phyloP scores from a whole-genome alignment of 176 grass and related monocot species.

The Oropetium thomaeum region DNA sequence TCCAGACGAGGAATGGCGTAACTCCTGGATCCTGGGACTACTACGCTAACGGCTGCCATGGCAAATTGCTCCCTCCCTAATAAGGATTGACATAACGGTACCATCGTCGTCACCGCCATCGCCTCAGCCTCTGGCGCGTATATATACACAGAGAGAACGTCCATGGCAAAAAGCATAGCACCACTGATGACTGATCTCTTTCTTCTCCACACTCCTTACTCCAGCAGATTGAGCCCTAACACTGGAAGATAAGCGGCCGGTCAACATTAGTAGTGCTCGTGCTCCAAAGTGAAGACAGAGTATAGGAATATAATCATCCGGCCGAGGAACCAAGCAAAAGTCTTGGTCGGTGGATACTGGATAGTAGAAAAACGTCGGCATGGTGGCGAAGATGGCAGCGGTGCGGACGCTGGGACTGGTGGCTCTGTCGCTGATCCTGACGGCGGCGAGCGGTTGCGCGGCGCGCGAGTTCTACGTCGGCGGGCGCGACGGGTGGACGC shows the following conservation, averaged over 20 bases:
- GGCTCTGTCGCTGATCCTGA: neutral
- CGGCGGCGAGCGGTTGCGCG: slow-evolving; percentile 13
- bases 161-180: no score
- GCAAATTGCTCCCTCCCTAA: slow-evolving; percentile 24
- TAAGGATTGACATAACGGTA: slow-evolving; percentile 27
- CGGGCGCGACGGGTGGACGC: slow-evolving; percentile 51
- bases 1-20: neutral
- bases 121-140: neutral
- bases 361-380: no score
- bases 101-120: no score
- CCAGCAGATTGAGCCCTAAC: neutral
- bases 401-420: neutral
- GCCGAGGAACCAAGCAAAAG: neutral
- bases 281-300: no score
- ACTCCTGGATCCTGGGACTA: neutral
- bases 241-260: no score
- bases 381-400: slow-evolving; percentile 2
- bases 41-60: slow-evolving; percentile 16
- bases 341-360: neutral
- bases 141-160: neutral
- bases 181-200: no score
- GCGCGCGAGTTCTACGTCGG: slow-evolving; percentile 63
- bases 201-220: neutral
- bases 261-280: no score
- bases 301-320: no score